phyloP scores from a whole-genome alignment of 306 rosid genomes.

The Carpinus viminea region DNA sequence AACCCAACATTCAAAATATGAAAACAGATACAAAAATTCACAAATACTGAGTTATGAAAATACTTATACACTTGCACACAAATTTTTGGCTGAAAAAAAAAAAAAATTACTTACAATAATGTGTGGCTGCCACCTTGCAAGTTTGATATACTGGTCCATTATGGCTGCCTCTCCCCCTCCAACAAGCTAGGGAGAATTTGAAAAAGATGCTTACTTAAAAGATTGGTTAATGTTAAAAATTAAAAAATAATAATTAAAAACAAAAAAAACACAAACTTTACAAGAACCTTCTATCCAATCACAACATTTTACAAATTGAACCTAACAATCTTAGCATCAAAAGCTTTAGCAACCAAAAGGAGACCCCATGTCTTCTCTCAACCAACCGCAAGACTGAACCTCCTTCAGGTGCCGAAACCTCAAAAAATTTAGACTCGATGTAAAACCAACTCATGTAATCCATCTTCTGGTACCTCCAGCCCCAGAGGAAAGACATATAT shows the following conservation, averaged over 20 bases:
- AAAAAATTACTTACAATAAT: slow-evolving; percentile 82
- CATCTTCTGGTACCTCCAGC: too few species aligned
- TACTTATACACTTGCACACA: background rate
- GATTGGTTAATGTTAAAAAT: background rate
- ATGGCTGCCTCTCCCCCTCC: slow-evolving; percentile 69
- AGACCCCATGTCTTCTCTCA: too few species aligned
- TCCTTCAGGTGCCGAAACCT: too few species aligned
- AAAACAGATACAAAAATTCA: background rate
- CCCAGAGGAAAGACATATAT: too few species aligned
- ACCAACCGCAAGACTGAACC: too few species aligned
- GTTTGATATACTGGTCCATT: slow-evolving; percentile 55
- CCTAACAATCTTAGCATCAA: background rate
- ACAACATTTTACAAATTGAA: slow-evolving; percentile 8
- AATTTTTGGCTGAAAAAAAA: background rate
- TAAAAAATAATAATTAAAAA: background rate
- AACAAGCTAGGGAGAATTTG: slow-evolving; percentile 62
- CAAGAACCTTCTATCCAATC: slow-evolving; percentile 14
- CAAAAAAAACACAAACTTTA: background rate
- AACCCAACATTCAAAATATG: background rate
- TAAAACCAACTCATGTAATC: too few species aligned
- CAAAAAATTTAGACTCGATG: too few species aligned
- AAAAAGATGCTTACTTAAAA: slow-evolving; percentile 8
- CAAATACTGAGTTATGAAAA: background rate
- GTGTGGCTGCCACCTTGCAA: slow-evolving; percentile 76
- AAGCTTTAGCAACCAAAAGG: background rate